Evolutionary conservation across 164 flowering plant species (phyloP), one percentile per base, ranked within the genome.

Genomic region (Magnolia changhungtana): DNA sequence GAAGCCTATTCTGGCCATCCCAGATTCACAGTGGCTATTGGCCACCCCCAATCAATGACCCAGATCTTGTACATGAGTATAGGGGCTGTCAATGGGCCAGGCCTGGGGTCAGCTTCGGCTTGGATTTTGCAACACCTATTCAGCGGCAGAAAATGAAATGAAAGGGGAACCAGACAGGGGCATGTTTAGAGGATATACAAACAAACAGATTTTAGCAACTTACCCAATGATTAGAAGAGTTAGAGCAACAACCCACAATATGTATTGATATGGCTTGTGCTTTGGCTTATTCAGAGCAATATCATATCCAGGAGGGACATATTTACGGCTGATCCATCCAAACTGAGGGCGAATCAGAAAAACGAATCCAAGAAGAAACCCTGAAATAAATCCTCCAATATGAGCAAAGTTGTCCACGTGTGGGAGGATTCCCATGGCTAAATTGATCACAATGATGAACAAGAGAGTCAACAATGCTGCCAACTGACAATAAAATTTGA

Each of bases 391-490:
- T 68, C 98, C 99, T 84, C 99, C 98, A 69, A 96, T 87, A 79
- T 96, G 99, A 76, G 99, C 98, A 80, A 92, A 96, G 80, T 89
- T 94, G 89, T 94, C 97, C 61, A 94, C 95, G 31, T 89, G 92
- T 18, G 98, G 98, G 74, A 96, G 94, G 67, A 92, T 83, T 72
- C 98, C 99, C 58, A 96, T 87, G 0, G 92, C 98, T 73, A 96
- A 77, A 75, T 96, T 96, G 72, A 91, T 79, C 18, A 71, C 90
- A 49, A 91, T 83, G 78, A 94, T 88, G 71, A 90, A 13, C 74
- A 94, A 20, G 20, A 96, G 97, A 72, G 97, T 88, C 74, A 89
- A 50, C 29, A 94, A 75, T 52, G 94, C 92, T 75, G 91, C 90
- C 3, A 89, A 74, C 98, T 94, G 83, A 74, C 83, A 78, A 76